Conservation (phyloP, 2,329 filamentous ascomycete species). For the Fusarium protoensiforme region DNA sequence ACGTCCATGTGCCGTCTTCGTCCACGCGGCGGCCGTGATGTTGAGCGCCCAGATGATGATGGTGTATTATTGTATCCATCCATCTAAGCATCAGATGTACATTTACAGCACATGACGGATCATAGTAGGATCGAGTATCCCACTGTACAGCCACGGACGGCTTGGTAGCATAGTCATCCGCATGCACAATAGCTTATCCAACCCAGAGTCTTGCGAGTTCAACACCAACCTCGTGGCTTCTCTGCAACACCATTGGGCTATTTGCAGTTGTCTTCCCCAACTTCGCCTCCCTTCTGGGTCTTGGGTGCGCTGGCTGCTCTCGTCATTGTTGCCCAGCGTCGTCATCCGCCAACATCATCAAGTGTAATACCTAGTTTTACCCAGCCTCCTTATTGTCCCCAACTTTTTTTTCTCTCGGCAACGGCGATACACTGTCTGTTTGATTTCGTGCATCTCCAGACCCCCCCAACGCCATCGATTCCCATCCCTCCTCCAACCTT, state of each 20-base stretch:
- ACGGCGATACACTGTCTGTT: constrained; percentile 5
- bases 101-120: not conserved
- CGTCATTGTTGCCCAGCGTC: constrained; percentile 17
- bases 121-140: constrained; percentile 1
- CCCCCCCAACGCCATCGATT: not conserved
- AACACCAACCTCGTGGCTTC: constrained; percentile 31
- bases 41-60: not conserved
- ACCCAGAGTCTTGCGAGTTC: constrained; percentile 11
- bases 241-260: not conserved
- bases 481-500: not conserved
- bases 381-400: constrained; percentile 26
- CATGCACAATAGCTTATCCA: not conserved
- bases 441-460: not conserved
- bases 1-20: constrained; percentile 2
- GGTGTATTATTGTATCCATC: not conserved
- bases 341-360: constrained; percentile 36
- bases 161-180: not conserved
- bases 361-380: not conserved
- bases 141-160: constrained; percentile 3
- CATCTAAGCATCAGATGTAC: not conserved
- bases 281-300: constrained; percentile 6
- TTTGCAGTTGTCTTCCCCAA: not conserved
- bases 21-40: not conserved
- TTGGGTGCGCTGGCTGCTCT: constrained; percentile 1
- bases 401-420: constrained; percentile 1